These are phyloP conservation scores for Lycium barbarum DNA, from an alignment of 257 asterid genomes.

Conservation along the genomic window DNA sequence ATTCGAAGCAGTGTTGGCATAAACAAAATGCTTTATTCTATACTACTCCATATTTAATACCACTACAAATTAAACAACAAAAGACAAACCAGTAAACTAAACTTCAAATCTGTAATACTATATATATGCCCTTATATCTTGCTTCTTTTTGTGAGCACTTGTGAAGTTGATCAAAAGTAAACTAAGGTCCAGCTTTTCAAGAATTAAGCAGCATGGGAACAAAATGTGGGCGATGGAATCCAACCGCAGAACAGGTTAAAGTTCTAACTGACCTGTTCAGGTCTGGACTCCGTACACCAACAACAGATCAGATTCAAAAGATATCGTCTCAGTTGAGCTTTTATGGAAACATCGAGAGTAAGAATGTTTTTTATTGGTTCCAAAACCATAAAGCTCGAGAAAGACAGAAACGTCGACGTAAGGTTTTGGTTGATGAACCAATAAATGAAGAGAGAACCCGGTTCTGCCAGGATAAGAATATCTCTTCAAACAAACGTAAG, in stretches of 20 bases:
- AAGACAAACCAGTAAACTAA: conserved; percentile 2
- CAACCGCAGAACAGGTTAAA: conserved; percentile 84
- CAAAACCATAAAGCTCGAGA: conserved; percentile 95
- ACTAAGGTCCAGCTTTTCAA: neutral
- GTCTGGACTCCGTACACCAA: conserved; percentile 85
- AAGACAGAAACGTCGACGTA: conserved; percentile 87
- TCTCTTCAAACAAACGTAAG: conserved; percentile 50
- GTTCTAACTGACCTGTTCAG: conserved; percentile 86
- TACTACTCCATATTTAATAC: no score
- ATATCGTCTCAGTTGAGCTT: conserved; percentile 85
- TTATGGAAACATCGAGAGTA: conserved; percentile 93
- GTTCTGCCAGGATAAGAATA: conserved; percentile 29
- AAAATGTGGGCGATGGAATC: conserved; percentile 97
- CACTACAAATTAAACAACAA: neutral
- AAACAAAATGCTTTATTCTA: conserved; percentile 20
- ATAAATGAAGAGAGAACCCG: conserved; percentile 15
- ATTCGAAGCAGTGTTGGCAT: conserved; percentile 59
- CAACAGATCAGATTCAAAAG: conserved; percentile 85
- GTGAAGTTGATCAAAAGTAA: neutral
- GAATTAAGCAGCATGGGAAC: conserved; percentile 53
- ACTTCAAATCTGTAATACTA: neutral
- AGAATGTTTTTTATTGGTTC: conserved; percentile 92
- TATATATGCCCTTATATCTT: neutral
- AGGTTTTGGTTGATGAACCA: conserved; percentile 47
- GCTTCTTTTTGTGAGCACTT: neutral